Evolutionary conservation across 1,139 yeast genomes (phyloP).

Genomic region (Eremothecium cymbalariae): DNA sequence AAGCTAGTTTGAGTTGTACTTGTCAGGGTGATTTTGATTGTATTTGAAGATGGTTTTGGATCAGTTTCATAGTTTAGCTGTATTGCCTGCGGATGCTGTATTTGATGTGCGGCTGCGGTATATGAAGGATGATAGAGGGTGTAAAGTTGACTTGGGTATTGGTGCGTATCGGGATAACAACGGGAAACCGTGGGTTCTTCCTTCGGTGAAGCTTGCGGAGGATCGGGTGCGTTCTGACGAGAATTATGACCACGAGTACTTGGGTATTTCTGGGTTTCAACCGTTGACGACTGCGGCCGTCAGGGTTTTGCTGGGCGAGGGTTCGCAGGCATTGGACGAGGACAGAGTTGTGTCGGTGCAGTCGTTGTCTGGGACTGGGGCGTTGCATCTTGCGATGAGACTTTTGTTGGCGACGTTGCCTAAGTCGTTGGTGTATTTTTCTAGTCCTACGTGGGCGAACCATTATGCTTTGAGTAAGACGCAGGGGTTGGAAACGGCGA

Average conservation of each 20-base stretch:
- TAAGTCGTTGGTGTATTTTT: conserved; percentile 52
- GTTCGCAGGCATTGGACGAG: conserved; percentile 47
- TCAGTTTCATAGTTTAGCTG: conserved; percentile 41
- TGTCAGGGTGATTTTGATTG: too few species aligned
- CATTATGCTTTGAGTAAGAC: conserved; percentile 73
- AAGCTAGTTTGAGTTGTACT: too few species aligned
- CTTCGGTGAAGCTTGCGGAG: conserved; percentile 75
- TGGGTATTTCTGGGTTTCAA: conserved; percentile 72
- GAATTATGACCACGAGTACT: conserved; percentile 80
- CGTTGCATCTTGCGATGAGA: conserved; percentile 78
- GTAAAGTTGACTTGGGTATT: conserved; percentile 79
- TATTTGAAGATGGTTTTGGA: conserved; percentile 15
- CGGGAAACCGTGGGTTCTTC: conserved; percentile 92
- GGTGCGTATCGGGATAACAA: conserved; percentile 93
- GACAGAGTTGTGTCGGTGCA: conserved; percentile 66
- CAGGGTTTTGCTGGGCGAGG: conserved; percentile 65
- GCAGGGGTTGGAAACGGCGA: conserved; percentile 53
- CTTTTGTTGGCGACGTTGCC: conserved; percentile 49
- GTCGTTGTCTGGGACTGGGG: conserved; percentile 92
- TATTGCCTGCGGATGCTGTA: conserved; percentile 68
- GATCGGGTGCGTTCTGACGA: conserved; percentile 45
- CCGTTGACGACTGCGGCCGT: conserved; percentile 68
- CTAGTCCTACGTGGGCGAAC: conserved; percentile 96
- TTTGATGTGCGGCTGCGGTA: conserved; percentile 78
- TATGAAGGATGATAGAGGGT: conserved; percentile 50